Evolutionary conservation across 2,329 filamentous ascomycete species (phyloP).

Genomic region (Diaporthe aspalathi): DNA sequence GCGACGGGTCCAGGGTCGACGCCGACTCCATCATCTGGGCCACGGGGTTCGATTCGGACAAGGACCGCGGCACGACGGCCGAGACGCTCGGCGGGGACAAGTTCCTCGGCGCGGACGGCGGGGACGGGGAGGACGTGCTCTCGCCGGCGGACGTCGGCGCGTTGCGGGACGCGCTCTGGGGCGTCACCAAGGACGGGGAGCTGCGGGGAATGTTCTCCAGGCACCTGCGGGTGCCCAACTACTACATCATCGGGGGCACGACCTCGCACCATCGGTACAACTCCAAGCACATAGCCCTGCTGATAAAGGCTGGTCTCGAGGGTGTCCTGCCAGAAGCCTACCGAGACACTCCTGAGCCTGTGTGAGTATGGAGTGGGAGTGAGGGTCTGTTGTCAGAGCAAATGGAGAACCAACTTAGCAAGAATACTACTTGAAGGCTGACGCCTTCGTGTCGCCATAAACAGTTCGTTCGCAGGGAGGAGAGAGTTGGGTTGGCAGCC

Average conservation of each 20-base stretch:
- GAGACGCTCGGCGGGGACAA: constrained; percentile 43
- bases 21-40: constrained; percentile 55
- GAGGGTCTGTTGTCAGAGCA: no score
- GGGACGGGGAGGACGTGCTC: constrained; percentile 37
- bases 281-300: constrained; percentile 47
- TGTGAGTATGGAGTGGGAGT: not conserved
- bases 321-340: constrained; percentile 51
- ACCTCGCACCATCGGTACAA: constrained; percentile 50
- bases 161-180: constrained; percentile 54
- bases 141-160: constrained; percentile 46
- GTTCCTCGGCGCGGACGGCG: constrained; percentile 40
- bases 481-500: no score
- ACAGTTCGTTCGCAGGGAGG: no score
- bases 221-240: constrained; percentile 47
- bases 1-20: constrained; percentile 49
- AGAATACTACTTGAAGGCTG: no score
- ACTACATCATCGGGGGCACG: constrained; percentile 51
- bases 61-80: constrained; percentile 45
- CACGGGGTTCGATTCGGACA: constrained; percentile 51
- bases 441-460: no score
- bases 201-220: constrained; percentile 55
- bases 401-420: no score
- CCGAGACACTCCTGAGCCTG: constrained; percentile 41
- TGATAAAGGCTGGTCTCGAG: constrained; percentile 51
- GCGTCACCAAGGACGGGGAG: constrained; percentile 56